Conservation (phyloP, 345 rosid genomes). For the Cardamine chenopodiifolia region DNA sequence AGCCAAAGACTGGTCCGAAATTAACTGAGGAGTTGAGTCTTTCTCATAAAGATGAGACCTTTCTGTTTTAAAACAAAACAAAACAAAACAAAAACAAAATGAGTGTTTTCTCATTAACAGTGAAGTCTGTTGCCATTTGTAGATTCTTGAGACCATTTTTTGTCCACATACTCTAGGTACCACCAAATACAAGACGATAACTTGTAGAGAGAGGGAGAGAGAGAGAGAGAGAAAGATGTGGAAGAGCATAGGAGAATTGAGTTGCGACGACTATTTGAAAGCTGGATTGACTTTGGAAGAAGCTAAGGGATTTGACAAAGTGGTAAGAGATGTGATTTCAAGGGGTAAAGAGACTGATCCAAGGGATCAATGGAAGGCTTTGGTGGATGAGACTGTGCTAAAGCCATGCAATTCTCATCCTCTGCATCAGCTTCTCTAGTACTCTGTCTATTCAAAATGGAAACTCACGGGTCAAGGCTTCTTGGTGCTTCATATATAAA, state of each 20-base stretch:
- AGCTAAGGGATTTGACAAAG: constrained; percentile 47
- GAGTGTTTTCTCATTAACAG: neutral
- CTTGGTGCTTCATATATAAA: constrained; percentile 72
- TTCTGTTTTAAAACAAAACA: neutral
- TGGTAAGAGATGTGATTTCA: constrained; percentile 43
- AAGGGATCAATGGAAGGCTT: constrained; percentile 62
- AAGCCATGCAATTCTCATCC: constrained; percentile 76
- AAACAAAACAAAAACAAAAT: neutral
- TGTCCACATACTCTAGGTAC: constrained; percentile 27
- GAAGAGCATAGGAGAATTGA: constrained; percentile 52
- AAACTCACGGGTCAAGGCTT: constrained; percentile 63
- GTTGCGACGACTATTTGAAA: constrained; percentile 52
- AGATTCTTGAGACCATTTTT: neutral
- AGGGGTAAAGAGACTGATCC: constrained; percentile 44
- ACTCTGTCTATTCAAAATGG: constrained; percentile 72
- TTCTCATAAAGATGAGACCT: neutral
- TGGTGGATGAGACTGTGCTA: constrained; percentile 52
- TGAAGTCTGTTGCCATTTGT: neutral
- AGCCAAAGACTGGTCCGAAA: constrained; percentile 27
- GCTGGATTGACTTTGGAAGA: constrained; percentile 56
- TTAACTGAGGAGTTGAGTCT: neutral
- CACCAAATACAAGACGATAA: neutral
- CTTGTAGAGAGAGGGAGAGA: constrained; percentile 15
- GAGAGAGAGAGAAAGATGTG: constrained; percentile 27
- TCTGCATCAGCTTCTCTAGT: constrained; percentile 73